These are phyloP conservation scores for Arachnopeziza araneosa DNA, from an alignment of 2,329 filamentous ascomycete species.

Conservation along the genomic window DNA sequence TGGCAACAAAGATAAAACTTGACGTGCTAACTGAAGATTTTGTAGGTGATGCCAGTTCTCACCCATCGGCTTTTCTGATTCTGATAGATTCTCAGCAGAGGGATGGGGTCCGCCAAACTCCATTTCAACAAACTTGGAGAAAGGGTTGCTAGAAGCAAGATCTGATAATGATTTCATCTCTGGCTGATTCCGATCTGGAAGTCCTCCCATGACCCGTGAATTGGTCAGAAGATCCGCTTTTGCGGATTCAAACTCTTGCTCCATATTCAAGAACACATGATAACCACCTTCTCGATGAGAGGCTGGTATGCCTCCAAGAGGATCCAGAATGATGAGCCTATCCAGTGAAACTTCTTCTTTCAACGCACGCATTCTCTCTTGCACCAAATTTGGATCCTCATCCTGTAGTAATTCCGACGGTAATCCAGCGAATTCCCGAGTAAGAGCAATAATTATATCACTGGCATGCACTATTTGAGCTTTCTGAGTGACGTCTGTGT, in stretches of 20 bases:
- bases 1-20: constrained; percentile 70
- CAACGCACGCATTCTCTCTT: constrained; percentile 35
- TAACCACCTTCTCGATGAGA: constrained; percentile 53
- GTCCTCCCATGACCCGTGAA: background rate
- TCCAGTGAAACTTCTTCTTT: constrained; percentile 62
- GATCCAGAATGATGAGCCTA: constrained; percentile 82
- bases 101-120: constrained; percentile 12
- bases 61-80: background rate
- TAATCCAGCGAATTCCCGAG: constrained; percentile 67
- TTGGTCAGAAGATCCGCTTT: constrained; percentile 48
- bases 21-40: constrained; percentile 69
- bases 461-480: constrained; percentile 46
- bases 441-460: constrained; percentile 70
- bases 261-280: constrained; percentile 86
- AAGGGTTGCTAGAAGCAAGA: constrained; percentile 31
- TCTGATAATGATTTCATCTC: constrained; percentile 5
- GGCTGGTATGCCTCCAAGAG: constrained; percentile 77
- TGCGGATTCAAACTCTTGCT: constrained; percentile 77
- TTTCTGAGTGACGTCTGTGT: constrained; percentile 44
- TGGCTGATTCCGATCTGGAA: background rate
- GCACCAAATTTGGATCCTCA: constrained; percentile 37
- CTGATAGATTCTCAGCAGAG: background rate
- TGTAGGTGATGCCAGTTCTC: constrained; percentile 47
- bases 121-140: constrained; percentile 38
- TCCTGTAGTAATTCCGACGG: constrained; percentile 35